These are phyloP conservation scores for Nicotiana knightiana DNA, from an alignment of 257 asterid species.

Conservation along the genomic window DNA sequence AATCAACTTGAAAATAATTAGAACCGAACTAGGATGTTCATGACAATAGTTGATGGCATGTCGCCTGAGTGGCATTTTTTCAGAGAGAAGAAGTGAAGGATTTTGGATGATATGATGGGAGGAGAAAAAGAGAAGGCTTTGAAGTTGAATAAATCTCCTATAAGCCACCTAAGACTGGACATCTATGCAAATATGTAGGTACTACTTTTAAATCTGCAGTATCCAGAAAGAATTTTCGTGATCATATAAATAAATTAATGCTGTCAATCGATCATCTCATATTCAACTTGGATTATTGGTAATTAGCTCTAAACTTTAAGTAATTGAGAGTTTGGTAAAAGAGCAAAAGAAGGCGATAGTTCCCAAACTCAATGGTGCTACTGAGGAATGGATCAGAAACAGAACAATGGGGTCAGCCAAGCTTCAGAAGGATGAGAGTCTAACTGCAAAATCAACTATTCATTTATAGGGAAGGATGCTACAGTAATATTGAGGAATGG, in stretches of 20 bases:
- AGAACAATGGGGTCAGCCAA: background rate
- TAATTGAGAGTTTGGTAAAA: background rate
- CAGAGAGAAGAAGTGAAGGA: background rate
- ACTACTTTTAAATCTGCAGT: background rate
- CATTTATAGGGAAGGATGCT: background rate
- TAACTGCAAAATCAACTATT: background rate
- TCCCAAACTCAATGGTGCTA: background rate
- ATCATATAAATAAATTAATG: slow-evolving; percentile 3
- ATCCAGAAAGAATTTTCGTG: background rate
- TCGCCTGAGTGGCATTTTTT: background rate
- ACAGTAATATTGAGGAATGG: background rate
- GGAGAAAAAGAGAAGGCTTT: background rate
- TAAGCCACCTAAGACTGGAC: background rate
- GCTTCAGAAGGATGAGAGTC: background rate
- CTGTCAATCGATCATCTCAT: background rate
- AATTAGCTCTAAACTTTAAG: background rate
- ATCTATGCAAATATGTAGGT: background rate
- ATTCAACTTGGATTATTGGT: background rate
- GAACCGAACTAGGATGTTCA: background rate
- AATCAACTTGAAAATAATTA: background rate
- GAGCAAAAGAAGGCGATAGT: background rate
- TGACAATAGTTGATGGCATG: slow-evolving; percentile 3
- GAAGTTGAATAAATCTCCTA: background rate
- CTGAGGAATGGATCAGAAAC: background rate
- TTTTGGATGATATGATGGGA: background rate